phyloP scores from a whole-genome alignment of 2,329 filamentous ascomycete genomes.

The Colletotrichum gigasporum region DNA sequence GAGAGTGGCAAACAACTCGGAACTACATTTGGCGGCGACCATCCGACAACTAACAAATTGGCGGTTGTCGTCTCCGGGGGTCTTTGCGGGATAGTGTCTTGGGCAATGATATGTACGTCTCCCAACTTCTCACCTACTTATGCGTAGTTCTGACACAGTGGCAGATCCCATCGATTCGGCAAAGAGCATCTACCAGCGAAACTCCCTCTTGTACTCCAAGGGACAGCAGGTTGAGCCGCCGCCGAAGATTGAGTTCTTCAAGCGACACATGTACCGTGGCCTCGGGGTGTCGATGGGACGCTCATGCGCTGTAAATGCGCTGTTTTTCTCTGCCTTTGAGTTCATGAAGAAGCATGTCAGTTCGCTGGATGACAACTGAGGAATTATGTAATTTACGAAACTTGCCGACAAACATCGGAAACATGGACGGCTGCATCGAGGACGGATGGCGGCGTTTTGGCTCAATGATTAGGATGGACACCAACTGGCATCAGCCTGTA shows the following conservation, averaged over 20 bases:
- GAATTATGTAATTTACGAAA: slow-evolving; percentile 12
- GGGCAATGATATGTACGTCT: slow-evolving; percentile 76
- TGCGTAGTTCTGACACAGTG: slow-evolving; percentile 17
- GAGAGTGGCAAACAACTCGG: slow-evolving; percentile 86
- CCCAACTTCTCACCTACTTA: slow-evolving; percentile 12
- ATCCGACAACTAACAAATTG: slow-evolving; percentile 79
- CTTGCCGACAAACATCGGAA: neutral
- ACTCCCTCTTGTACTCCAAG: slow-evolving; percentile 75
- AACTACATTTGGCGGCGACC: slow-evolving; percentile 76
- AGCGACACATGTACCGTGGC: slow-evolving; percentile 82
- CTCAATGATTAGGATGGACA: slow-evolving; percentile 5
- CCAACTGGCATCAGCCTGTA: neutral
- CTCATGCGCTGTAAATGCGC: slow-evolving; percentile 84
- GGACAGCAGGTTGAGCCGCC: slow-evolving; percentile 71
- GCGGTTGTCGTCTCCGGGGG: slow-evolving; percentile 83
- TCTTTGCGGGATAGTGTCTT: slow-evolving; percentile 84
- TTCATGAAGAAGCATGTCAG: slow-evolving; percentile 78
- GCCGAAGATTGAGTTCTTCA: slow-evolving; percentile 82
- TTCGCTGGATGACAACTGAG: slow-evolving; percentile 55
- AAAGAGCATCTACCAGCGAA: slow-evolving; percentile 87
- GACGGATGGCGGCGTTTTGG: slow-evolving; percentile 13
- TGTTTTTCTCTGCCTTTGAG: slow-evolving; percentile 91
- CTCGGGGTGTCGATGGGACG: slow-evolving; percentile 85
- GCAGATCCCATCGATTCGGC: slow-evolving; percentile 79
- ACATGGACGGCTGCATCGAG: slow-evolving; percentile 3